Evolutionary conservation across 2,329 filamentous ascomycete species (phyloP).

Genomic region (Penicillium expansum): DNA sequence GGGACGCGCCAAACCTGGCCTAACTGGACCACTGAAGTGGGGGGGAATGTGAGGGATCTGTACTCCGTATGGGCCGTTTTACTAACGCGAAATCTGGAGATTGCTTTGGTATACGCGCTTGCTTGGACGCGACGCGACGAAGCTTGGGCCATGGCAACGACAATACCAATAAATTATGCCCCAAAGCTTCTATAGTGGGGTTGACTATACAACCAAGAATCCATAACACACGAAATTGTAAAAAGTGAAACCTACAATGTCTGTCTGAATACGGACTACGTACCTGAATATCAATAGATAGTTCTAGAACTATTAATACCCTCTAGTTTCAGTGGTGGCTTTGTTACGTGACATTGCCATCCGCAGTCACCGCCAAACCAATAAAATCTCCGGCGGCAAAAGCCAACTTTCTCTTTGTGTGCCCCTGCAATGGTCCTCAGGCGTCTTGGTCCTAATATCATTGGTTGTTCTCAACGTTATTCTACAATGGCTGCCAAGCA

Average conservation of each 20-base stretch:
- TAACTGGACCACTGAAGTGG: conserved; percentile 2
- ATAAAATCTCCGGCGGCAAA: neutral
- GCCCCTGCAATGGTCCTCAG: conserved; percentile 10
- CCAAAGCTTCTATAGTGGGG: conserved; percentile 6
- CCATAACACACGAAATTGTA: no score
- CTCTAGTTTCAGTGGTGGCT: neutral
- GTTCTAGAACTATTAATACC: neutral
- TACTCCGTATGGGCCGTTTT: neutral
- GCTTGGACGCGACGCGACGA: conserved; percentile 15
- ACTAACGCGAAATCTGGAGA: conserved; percentile 2
- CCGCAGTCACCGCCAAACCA: conserved; percentile 9
- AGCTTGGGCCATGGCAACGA: conserved; percentile 20
- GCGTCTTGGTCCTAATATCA: conserved; percentile 11
- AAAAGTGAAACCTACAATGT: neutral
- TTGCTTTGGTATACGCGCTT: conserved; percentile 13
- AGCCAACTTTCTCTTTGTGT: conserved; percentile 1
- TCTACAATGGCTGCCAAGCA: conserved; percentile 35
- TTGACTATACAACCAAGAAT: neutral
- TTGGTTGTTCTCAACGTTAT: conserved; percentile 18
- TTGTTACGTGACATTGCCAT: conserved; percentile 2
- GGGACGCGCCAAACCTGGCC: neutral
- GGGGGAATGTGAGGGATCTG: conserved; percentile 4
- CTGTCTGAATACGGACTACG: no score
- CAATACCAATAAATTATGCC: conserved; percentile 16
- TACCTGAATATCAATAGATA: neutral